Base-by-base conservation (phyloP, 2,329 filamentous ascomycete genomes). In the Epichloe aotearoae region DNA sequence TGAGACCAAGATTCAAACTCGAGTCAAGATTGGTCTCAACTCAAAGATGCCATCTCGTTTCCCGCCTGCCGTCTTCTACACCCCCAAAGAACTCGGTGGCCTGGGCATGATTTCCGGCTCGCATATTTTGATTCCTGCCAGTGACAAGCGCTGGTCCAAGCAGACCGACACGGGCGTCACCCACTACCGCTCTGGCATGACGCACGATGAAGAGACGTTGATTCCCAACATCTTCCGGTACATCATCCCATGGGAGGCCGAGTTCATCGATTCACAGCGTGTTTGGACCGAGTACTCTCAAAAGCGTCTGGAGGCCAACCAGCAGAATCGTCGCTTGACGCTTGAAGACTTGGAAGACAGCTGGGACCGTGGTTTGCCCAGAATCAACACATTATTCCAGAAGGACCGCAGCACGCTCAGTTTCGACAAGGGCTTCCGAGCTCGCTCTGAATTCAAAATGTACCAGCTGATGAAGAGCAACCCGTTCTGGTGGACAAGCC, bases 211-310 rank as follows among this genome's bases (percentile, higher is more conserved):
- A 65, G 93, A 98, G 69, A 97, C 93, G 0, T 72, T 98, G 49
- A 98, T 98, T 53, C 93, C 93, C 10, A 97, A 98, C 65, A 98
- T 98, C 60, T 97, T 97, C 82, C 83, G 93, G 53, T 98, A 98
- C 69, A 97, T 98, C 64, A 95, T 97, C 57, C 91, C 93, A 0
- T 98, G 93, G 93, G 93, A 98, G 66, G 88, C 91, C 1, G 93
- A 98, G 66, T 98, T 98, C 68, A 95, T 97, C 58, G 94, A 98
- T 65, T 98, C 93, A 4, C 94, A 98, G 66, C 84, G 94, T 59
- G 93, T 98, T 1, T 98, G 93, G 93, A 97, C 93, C 26, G 93
- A 98, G 61, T 98, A 98, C 64, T 96, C 91, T 0, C 93, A 98
- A 70, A 98, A 98, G 74, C 84, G 93, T 45, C 77, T 94, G 57